These are phyloP conservation scores for Pseudogymnoascus sp. DNA, from an alignment of 2,329 filamentous ascomycete species.

Conservation along the genomic window DNA sequence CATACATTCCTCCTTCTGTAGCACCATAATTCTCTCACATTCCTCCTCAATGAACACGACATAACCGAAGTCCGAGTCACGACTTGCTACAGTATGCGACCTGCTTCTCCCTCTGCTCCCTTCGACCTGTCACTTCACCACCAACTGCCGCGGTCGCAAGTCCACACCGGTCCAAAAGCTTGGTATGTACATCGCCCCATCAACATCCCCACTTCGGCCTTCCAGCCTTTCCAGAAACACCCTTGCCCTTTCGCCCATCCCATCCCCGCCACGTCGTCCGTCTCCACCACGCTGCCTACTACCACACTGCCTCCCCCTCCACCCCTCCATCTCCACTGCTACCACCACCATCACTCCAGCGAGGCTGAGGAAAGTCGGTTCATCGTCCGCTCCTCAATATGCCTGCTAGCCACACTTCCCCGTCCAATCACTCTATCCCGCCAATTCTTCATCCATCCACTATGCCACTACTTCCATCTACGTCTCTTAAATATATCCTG, in stretches of 20 bases:
- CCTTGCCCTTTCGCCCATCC: background rate
- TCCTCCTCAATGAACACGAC: background rate
- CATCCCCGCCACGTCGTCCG: background rate
- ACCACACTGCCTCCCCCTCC: background rate
- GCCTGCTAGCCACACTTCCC: background rate
- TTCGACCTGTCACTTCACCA: background rate
- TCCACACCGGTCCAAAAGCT: background rate
- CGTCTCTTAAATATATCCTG: background rate
- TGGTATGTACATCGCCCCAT: background rate
- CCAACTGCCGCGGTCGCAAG: background rate
- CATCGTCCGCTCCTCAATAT: background rate
- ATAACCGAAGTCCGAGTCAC: background rate
- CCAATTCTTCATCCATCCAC: background rate
- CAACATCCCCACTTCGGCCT: background rate
- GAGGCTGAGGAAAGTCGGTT: background rate
- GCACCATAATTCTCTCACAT: background rate
- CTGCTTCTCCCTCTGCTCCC: background rate
- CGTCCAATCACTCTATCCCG: background rate
- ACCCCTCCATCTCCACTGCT: background rate
- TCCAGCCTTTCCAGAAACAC: background rate
- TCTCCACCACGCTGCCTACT: background rate
- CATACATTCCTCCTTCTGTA: background rate
- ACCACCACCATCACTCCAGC: background rate
- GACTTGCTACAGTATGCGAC: background rate
- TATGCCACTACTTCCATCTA: background rate